phyloP scores from a whole-genome alignment of 345 rosid species.

The Salix koriyanagi region DNA sequence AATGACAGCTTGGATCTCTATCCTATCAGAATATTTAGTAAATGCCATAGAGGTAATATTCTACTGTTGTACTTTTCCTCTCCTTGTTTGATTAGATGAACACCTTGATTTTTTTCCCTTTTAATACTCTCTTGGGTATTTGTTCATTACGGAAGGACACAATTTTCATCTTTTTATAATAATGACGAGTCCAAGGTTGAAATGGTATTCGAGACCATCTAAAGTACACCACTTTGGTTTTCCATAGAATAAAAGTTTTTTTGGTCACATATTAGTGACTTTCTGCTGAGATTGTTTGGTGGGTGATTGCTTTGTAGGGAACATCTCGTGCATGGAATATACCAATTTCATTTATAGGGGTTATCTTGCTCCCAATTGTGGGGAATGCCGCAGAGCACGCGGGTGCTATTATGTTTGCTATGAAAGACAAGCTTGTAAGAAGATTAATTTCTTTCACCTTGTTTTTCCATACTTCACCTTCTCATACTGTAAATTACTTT shows the following conservation, averaged over 20 bases:
- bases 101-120: not conserved
- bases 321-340: conserved; percentile 70
- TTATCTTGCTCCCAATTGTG: conserved; percentile 90
- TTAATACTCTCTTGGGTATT: not conserved
- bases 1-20: conserved; percentile 86
- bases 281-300: not conserved
- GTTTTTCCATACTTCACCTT: not conserved
- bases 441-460: not conserved
- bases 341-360: conserved; percentile 83
- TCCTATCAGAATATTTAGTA: conserved; percentile 83
- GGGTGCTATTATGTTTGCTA: conserved; percentile 91
- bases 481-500: not conserved
- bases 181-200: not conserved
- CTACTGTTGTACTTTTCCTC: not conserved
- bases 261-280: not conserved
- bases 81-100: not conserved
- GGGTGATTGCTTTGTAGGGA: conserved; percentile 48
- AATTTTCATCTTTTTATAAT: not conserved
- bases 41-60: conserved; percentile 72
- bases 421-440: conserved; percentile 92
- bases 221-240: not conserved
- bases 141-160: not conserved
- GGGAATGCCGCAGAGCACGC: conserved; percentile 99
- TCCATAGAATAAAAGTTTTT: not conserved
- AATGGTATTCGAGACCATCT: not conserved